A percentile compares a stretch with the other conserved stretches of the same genome.
These are phyloP conservation scores for Cucumis hystrix DNA, from an alignment of 306 rosid genomes.

Conservation along the genomic window DNA sequence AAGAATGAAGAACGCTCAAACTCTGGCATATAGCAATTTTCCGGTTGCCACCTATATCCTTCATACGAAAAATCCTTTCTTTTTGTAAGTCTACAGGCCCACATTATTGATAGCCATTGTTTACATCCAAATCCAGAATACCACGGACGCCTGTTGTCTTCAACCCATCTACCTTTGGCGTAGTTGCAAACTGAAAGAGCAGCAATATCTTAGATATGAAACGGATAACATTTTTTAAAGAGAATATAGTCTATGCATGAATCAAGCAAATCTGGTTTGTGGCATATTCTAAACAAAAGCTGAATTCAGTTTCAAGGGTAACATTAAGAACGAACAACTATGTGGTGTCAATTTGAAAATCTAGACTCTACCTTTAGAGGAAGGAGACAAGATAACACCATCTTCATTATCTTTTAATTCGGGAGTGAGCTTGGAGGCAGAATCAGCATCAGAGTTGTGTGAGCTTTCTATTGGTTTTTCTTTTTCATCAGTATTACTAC, in stretches of 20 bases:
- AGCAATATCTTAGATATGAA: conserved; percentile 12
- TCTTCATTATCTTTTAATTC: conserved; percentile 10
- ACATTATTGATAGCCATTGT: conserved; percentile 77
- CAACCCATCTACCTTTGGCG: conserved; percentile 87
- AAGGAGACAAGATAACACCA: conserved; percentile 13
- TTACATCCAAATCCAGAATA: conserved; percentile 79
- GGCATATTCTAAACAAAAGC: neutral
- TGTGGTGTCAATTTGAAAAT: neutral
- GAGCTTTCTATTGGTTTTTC: conserved; percentile 14
- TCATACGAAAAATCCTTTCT: conserved; percentile 69
- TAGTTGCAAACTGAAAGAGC: conserved; percentile 60
- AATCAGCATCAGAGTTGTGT: conserved; percentile 8
- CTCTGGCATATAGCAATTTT: conserved; percentile 56
- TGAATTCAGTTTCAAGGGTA: neutral
- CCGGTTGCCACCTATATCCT: conserved; percentile 78
- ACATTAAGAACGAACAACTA: neutral
- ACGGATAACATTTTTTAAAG: neutral
- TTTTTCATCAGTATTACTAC: neutral
- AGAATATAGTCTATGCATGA: neutral
- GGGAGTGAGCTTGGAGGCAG: conserved; percentile 14
- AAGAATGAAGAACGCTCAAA: conserved; percentile 54
- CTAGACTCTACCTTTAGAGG: neutral
- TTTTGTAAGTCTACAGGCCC: conserved; percentile 81
- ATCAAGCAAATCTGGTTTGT: neutral
- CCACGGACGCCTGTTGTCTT: conserved; percentile 49